Evolutionary conservation across 164 flowering plant genomes (phyloP).

Genomic region (Vitis labrusca): DNA sequence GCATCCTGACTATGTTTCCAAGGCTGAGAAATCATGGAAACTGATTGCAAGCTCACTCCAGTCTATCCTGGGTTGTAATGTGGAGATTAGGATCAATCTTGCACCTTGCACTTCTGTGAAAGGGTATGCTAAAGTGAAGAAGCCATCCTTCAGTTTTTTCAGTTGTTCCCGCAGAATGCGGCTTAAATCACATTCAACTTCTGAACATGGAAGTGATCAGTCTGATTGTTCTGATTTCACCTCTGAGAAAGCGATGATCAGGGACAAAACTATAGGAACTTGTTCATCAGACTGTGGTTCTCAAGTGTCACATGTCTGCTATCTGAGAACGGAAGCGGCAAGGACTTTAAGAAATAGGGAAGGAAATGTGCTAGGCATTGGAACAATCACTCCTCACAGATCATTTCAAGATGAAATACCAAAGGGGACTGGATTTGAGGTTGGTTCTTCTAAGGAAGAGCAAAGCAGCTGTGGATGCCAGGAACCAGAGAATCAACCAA

Average conservation of each 20-base stretch:
- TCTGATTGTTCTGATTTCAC: slow-evolving; percentile 42
- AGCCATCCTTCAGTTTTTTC: slow-evolving; percentile 53
- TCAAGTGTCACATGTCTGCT: slow-evolving; percentile 30
- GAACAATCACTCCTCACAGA: slow-evolving; percentile 20
- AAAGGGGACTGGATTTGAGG: slow-evolving; percentile 12
- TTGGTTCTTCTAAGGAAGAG: slow-evolving; percentile 19
- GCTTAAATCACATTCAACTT: slow-evolving; percentile 29
- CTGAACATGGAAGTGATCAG: slow-evolving; percentile 34
- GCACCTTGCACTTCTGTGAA: slow-evolving; percentile 24
- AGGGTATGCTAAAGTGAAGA: slow-evolving; percentile 38
- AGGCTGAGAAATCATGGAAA: slow-evolving; percentile 89
- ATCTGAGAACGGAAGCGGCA: slow-evolving; percentile 29
- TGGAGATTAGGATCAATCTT: slow-evolving; percentile 74
- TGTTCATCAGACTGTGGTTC: slow-evolving; percentile 39
- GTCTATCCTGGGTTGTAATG: slow-evolving; percentile 65
- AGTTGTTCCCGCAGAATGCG: slow-evolving; percentile 54
- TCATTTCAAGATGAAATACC: slow-evolving; percentile 26
- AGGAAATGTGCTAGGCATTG: slow-evolving; percentile 55
- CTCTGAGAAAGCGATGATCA: slow-evolving; percentile 33
- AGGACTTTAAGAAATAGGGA: slow-evolving; percentile 48
- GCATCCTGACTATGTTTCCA: slow-evolving; percentile 53
- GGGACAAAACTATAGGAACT: slow-evolving; percentile 31
- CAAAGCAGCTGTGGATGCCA: slow-evolving; percentile 6
- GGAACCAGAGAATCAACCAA: slow-evolving; percentile 43
- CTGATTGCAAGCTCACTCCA: slow-evolving; percentile 74